Conservation (phyloP, 768 basidiomycete species). For the Royoungia palumana region DNA sequence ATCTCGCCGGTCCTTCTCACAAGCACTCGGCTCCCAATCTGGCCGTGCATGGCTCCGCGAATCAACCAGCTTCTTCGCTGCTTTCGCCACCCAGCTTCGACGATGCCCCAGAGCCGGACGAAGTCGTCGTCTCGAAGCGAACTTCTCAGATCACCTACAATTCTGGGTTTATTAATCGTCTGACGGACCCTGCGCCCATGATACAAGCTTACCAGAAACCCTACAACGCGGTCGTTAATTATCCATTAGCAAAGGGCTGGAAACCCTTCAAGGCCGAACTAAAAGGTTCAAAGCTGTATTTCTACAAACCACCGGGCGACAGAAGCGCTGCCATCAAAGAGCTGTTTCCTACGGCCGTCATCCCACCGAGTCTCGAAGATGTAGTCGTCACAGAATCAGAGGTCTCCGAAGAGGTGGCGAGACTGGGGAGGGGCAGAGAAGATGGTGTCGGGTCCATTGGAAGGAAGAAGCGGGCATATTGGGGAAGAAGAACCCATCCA, state of each 20-base stretch:
- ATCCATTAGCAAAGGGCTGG: constrained; percentile 66
- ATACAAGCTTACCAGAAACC: constrained; percentile 28
- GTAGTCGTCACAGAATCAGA: constrained; percentile 31
- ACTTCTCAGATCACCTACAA: constrained; percentile 78
- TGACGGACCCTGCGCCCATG: constrained; percentile 48
- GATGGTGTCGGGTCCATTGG: constrained; percentile 25
- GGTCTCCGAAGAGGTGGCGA: constrained; percentile 24
- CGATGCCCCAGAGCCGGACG: constrained; percentile 37
- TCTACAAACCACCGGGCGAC: constrained; percentile 82
- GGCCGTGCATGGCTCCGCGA: constrained; percentile 9
- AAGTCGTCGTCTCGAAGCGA: constrained; percentile 45
- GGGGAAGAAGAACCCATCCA: constrained; percentile 75
- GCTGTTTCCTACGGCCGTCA: constrained; percentile 66
- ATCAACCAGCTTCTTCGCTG: constrained; percentile 42
- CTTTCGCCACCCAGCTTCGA: constrained; percentile 50
- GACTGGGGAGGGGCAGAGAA: constrained; percentile 34
- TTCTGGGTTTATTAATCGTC: constrained; percentile 73
- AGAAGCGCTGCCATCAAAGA: constrained; percentile 61
- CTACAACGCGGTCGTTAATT: constrained; percentile 32
- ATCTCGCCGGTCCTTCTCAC: constrained; percentile 24
- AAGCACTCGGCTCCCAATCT: constrained; percentile 25
- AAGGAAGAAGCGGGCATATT: constrained; percentile 67
- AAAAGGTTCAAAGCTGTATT: constrained; percentile 80
- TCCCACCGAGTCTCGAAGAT: constrained; percentile 53
- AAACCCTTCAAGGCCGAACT: constrained; percentile 83